phyloP scores from a whole-genome alignment of 257 asterid genomes.

The Solanum etuberosum region DNA sequence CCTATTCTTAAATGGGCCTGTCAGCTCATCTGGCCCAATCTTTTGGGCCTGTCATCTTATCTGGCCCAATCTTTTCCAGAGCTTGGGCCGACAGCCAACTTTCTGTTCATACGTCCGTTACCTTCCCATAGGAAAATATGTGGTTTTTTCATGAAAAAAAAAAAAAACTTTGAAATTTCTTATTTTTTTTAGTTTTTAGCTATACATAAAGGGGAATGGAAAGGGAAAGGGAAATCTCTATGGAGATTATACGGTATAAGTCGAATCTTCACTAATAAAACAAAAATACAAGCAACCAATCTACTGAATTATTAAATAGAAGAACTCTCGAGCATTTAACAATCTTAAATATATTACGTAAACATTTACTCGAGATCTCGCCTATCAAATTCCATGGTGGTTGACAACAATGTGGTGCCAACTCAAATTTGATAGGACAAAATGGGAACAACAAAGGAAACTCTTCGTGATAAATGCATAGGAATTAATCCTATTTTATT shows the following conservation, averaged over 20 bases:
- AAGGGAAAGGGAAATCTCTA: background rate
- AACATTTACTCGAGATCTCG: background rate
- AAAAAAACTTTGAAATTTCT: background rate
- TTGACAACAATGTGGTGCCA: background rate
- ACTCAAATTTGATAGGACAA: background rate
- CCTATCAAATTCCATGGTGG: background rate
- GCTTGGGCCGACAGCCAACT: background rate
- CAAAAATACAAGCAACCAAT: background rate
- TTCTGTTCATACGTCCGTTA: background rate
- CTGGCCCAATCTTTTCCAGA: background rate
- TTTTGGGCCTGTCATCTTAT: background rate
- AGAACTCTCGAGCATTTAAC: background rate
- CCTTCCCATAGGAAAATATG: background rate
- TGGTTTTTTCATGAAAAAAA: background rate
- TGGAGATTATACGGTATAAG: background rate
- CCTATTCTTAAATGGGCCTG: background rate
- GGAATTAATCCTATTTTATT: background rate
- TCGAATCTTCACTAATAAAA: background rate
- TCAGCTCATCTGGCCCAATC: background rate
- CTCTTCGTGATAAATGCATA: background rate
- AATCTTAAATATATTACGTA: background rate
- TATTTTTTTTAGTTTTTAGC: background rate
- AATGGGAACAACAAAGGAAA: background rate
- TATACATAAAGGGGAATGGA: background rate
- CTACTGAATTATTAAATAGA: background rate